Evolutionary conservation across 1,284 basidiomycete genomes (phyloP).

Genomic region (Apiotrichum gracile): DNA sequence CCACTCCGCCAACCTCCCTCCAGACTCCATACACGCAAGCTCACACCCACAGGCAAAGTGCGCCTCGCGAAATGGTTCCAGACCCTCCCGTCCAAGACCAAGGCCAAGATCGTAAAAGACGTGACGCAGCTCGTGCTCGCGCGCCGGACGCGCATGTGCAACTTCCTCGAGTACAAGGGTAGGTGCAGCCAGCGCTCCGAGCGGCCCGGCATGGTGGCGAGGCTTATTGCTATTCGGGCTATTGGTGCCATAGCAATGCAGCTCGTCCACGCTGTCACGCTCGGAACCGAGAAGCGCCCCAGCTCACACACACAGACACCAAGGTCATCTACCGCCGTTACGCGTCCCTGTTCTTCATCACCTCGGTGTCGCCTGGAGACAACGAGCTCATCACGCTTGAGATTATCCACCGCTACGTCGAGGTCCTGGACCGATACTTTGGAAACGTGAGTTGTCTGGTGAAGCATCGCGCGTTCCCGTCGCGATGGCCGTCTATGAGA

Average conservation of each 20-base stretch:
- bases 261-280: too few species aligned
- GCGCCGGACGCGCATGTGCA: conserved; percentile 95
- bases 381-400: conserved; percentile 91
- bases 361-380: conserved; percentile 80
- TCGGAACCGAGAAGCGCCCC: too few species aligned
- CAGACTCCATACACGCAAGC: too few species aligned
- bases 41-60: conserved; percentile 71
- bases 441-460: conserved; percentile 70
- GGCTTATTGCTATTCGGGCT: too few species aligned
- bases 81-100: conserved; percentile 87
- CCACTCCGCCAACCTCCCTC: too few species aligned
- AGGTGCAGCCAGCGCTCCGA: conserved; percentile 17
- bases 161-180: conserved; percentile 99
- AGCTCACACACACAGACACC: conserved; percentile 55
- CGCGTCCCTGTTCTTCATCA: conserved; percentile 96
- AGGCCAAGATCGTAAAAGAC: conserved; percentile 98
- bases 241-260: too few species aligned
- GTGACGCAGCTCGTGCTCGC: conserved; percentile 97
- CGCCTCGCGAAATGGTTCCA: conserved; percentile 98
- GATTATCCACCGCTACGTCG: conserved; percentile 97
- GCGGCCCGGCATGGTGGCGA: too few species aligned
- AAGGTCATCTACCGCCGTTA: conserved; percentile 98
- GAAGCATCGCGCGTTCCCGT: too few species aligned
- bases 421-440: conserved; percentile 98
- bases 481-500: too few species aligned